phyloP scores from a whole-genome alignment of 345 rosid species.

The Linum usitatissimum region DNA sequence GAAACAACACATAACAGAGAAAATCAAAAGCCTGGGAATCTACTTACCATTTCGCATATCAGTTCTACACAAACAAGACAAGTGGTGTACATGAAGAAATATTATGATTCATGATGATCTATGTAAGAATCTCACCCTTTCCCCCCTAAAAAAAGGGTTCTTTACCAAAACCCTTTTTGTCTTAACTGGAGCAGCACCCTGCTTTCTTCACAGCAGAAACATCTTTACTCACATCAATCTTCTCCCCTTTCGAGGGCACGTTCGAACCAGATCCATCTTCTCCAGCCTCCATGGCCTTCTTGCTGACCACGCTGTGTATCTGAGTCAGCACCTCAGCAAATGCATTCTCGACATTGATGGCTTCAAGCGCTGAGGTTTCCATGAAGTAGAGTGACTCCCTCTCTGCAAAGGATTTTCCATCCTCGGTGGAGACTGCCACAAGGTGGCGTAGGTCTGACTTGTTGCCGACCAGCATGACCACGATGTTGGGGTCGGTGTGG shows the following conservation, averaged over 20 bases:
- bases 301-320: not conserved
- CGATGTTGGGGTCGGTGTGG: constrained; percentile 1
- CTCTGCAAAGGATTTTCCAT: not conserved
- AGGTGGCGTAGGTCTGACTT: constrained; percentile 1
- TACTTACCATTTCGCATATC: too few species aligned
- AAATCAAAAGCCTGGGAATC: too few species aligned
- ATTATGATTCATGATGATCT: too few species aligned
- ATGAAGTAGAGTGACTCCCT: not conserved
- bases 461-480: constrained; percentile 2
- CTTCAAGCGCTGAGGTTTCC: constrained; percentile 1
- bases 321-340: not conserved
- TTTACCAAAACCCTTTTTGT: too few species aligned
- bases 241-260: not conserved
- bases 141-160: too few species aligned
- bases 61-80: too few species aligned
- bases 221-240: constrained; percentile 11
- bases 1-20: too few species aligned
- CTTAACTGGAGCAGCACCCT: constrained; percentile 80
- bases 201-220: constrained; percentile 87
- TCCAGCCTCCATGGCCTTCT: not conserved
- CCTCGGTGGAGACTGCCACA: not conserved
- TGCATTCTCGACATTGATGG: not conserved
- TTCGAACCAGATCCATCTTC: not conserved
- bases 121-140: too few species aligned
- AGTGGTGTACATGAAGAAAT: too few species aligned